Evolutionary conservation across 495 filamentous ascomycete genomes (phyloP).

Genomic region (Penicillium cosmopolitanum): DNA sequence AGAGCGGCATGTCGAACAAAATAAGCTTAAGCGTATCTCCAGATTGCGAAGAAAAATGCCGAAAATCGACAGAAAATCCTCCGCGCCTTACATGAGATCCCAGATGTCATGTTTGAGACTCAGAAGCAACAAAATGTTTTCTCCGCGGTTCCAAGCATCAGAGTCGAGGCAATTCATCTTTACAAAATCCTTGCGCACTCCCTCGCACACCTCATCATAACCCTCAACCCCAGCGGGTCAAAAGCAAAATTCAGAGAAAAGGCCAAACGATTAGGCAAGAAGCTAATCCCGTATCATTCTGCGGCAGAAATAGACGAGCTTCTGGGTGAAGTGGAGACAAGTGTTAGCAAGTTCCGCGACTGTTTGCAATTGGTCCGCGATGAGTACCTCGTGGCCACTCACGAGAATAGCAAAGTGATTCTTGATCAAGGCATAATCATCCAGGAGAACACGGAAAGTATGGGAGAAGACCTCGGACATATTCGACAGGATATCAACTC

Average conservation of each 20-base stretch:
- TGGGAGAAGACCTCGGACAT: neutral
- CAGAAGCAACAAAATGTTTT: constrained; percentile 1
- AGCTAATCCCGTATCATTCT: neutral
- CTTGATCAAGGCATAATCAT: neutral
- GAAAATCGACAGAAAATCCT: constrained; percentile 1
- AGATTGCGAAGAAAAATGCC: constrained; percentile 7
- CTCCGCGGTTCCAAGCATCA: neutral
- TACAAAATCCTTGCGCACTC: neutral
- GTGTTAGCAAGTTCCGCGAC: neutral
- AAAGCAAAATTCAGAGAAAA: constrained; percentile 6
- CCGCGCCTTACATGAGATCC: constrained; percentile 1
- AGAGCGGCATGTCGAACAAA: no score
- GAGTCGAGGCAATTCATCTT: neutral
- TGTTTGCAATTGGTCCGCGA: constrained; percentile 1
- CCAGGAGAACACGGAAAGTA: neutral
- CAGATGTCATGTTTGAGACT: neutral
- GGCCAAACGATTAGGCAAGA: neutral
- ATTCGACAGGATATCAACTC: neutral
- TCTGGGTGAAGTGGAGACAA: neutral
- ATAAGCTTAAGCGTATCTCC: neutral
- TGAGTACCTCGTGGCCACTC: neutral
- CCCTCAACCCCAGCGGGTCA: neutral
- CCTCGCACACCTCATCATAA: constrained; percentile 1
- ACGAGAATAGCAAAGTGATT: neutral
- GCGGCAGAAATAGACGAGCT: constrained; percentile 1